Evolutionary conservation across 305 asterid genomes (phyloP).

Genomic region (Fraxinus albicans): DNA sequence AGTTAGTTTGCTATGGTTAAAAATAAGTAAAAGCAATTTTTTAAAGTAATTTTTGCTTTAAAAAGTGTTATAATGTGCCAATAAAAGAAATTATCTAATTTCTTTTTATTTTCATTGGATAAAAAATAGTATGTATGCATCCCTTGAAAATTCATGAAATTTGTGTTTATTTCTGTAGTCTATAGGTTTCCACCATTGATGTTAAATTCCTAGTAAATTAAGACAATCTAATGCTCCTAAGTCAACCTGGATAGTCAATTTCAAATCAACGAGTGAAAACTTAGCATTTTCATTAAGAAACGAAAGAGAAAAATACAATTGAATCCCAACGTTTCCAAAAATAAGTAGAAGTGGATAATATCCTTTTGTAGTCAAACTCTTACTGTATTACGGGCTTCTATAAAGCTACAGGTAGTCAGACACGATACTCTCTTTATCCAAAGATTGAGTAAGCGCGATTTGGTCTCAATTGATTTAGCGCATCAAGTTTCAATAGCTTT

Average conservation of each 20-base stretch:
- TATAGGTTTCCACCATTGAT: background rate
- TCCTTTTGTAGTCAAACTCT: background rate
- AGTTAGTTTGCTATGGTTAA: background rate
- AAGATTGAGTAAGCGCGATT: background rate
- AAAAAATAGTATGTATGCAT: background rate
- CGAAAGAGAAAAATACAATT: background rate
- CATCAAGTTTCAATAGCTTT: background rate
- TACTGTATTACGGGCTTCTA: background rate
- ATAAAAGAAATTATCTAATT: background rate
- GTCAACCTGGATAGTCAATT: background rate
- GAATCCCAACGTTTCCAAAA: background rate
- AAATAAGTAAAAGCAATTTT: too few species aligned
- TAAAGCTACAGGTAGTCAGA: background rate
- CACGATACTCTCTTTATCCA: background rate
- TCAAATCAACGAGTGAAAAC: background rate
- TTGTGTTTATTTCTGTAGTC: too few species aligned
- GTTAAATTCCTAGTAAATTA: background rate
- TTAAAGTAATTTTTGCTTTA: background rate
- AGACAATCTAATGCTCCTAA: background rate
- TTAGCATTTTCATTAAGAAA: background rate
- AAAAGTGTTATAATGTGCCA: background rate
- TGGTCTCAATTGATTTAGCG: background rate
- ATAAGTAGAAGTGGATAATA: background rate
- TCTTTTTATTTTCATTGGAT: background rate
- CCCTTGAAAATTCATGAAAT: background rate